Evolutionary conservation across 2,329 filamentous ascomycete genomes (phyloP).

Genomic region (Hypocreales sp.): DNA sequence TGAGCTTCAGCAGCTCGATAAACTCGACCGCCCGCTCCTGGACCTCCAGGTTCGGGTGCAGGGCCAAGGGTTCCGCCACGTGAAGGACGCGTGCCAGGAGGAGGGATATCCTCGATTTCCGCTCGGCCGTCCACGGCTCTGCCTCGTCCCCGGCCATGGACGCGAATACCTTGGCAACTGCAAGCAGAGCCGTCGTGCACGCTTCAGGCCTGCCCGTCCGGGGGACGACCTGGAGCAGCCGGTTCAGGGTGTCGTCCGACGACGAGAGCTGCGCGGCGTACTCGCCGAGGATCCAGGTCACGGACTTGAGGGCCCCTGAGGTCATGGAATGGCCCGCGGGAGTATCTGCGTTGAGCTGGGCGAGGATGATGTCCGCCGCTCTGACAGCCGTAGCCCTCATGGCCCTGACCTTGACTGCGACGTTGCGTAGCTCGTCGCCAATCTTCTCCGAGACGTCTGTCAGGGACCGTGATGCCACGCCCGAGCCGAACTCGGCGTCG

Average conservation of each 20-base stretch:
- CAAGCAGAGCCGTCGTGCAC: slow-evolving; percentile 69
- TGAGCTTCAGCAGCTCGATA: slow-evolving; percentile 74
- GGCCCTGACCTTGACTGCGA: slow-evolving; percentile 80
- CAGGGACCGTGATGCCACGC: slow-evolving; percentile 9
- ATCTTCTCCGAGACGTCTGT: slow-evolving; percentile 51
- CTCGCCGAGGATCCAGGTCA: slow-evolving; percentile 80
- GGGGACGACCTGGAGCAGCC: slow-evolving; percentile 53
- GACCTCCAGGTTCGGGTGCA: slow-evolving; percentile 80
- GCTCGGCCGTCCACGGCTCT: slow-evolving; percentile 53
- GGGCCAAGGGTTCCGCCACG: slow-evolving; percentile 61
- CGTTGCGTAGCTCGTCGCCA: slow-evolving; percentile 73
- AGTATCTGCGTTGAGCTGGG: slow-evolving; percentile 36
- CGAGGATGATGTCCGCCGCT: slow-evolving; percentile 64
- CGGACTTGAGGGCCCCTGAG: slow-evolving; percentile 55
- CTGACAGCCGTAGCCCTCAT: slow-evolving; percentile 67
- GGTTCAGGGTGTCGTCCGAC: slow-evolving; percentile 57
- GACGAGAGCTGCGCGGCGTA: slow-evolving; percentile 58
- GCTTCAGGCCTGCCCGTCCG: slow-evolving; percentile 44
- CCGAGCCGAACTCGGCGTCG: slow-evolving; percentile 19
- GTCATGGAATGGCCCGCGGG: slow-evolving; percentile 39
- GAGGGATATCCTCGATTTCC: slow-evolving; percentile 60
- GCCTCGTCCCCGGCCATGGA: slow-evolving; percentile 50
- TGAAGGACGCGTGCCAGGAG: slow-evolving; percentile 71
- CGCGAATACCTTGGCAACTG: slow-evolving; percentile 73
- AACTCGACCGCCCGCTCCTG: slow-evolving; percentile 92